Conservation (phyloP, 2,329 filamentous ascomycete genomes). For the Aureobasidium sp. region DNA sequence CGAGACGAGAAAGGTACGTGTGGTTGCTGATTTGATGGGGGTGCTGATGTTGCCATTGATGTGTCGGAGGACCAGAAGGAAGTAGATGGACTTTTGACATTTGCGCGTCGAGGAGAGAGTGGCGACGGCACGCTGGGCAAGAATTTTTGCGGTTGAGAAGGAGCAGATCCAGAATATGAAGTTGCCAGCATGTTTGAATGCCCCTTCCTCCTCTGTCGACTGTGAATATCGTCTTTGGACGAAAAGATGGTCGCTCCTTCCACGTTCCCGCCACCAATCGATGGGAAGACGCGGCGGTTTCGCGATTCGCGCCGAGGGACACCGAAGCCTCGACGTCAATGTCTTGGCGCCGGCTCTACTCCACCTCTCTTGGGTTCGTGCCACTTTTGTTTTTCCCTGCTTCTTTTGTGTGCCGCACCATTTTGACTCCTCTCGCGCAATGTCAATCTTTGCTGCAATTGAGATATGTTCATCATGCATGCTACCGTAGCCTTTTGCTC, state of each 20-base stretch:
- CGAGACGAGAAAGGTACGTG: slow-evolving; percentile 40
- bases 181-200: neutral
- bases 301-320: neutral
- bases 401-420: neutral
- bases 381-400: neutral
- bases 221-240: neutral
- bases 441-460: slow-evolving; percentile 6
- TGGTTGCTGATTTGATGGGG: neutral
- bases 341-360: neutral
- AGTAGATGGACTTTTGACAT: slow-evolving; percentile 23
- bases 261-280: neutral
- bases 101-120: slow-evolving; percentile 35
- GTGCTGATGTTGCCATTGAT: slow-evolving; percentile 1
- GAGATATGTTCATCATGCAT: slow-evolving; percentile 1
- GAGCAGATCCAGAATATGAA: neutral
- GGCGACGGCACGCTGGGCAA: slow-evolving; percentile 32
- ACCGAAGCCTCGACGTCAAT: neutral
- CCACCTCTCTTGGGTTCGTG: neutral
- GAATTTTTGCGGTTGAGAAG: slow-evolving; percentile 17
- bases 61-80: slow-evolving; percentile 12
- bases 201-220: neutral
- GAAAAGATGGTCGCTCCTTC: neutral
- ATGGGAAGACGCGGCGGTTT: neutral
- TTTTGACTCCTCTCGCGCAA: neutral
- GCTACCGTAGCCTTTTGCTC: neutral